Percentiles rank a stretch among this genome's conserved stretches.
These are phyloP conservation scores for Dioscorea zingiberensis DNA, from an alignment of 106 monocot species.

Conservation along the genomic window DNA sequence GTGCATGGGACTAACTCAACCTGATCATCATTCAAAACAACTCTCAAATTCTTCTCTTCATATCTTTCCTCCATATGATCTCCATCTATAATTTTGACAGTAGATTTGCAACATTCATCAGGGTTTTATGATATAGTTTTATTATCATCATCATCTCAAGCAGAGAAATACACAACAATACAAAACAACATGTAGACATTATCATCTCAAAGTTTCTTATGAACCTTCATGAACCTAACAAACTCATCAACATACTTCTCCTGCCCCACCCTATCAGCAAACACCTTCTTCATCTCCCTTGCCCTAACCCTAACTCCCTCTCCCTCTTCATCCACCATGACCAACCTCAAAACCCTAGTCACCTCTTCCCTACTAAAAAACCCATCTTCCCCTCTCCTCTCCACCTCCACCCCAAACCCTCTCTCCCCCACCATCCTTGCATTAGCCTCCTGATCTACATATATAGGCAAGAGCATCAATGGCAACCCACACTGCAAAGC, in stretches of 20 bases:
- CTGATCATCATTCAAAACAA: no score
- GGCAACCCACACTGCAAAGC: neutral
- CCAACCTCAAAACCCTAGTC: slow-evolving; percentile 5
- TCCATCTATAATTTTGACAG: no score
- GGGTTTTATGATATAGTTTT: no score
- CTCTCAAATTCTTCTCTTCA: no score
- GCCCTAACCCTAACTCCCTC: neutral
- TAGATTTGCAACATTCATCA: no score
- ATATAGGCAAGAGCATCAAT: slow-evolving; percentile 15
- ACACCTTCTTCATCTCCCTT: neutral
- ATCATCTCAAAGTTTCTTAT: neutral
- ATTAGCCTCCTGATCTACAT: slow-evolving; percentile 16
- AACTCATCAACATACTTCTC: slow-evolving; percentile 1
- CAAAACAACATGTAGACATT: no score
- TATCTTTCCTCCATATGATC: no score
- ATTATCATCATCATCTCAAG: no score
- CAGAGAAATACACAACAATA: no score
- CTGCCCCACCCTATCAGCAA: neutral
- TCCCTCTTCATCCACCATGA: slow-evolving; percentile 10
- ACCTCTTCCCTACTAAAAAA: slow-evolving; percentile 7
- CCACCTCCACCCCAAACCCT: slow-evolving; percentile 11
- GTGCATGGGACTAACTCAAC: slow-evolving; percentile 46
- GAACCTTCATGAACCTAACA: neutral
- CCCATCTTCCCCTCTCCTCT: slow-evolving; percentile 11
- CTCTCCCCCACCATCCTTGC: slow-evolving; percentile 12